These are phyloP conservation scores for Paulownia fortunei DNA, from an alignment of 257 asterid species.

Conservation along the genomic window DNA sequence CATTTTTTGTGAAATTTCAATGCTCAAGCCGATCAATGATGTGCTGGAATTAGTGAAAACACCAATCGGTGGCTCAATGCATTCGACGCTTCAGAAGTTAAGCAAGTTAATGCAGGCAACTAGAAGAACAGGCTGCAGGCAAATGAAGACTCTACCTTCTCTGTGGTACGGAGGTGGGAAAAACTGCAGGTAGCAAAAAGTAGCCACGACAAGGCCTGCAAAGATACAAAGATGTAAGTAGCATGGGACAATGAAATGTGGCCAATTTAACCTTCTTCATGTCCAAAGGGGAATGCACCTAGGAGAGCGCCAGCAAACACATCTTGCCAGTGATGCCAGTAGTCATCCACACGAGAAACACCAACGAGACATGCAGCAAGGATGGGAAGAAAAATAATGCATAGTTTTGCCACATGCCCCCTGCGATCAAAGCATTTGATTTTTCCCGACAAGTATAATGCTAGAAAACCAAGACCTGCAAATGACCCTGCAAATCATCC, in stretches of 20 bases:
- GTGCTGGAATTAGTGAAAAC: too few species aligned
- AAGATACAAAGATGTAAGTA: background rate
- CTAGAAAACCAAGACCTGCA: conserved; percentile 87
- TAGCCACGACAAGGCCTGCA: conserved; percentile 70
- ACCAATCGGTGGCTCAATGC: too few species aligned
- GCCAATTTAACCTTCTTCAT: background rate
- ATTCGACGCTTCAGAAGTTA: background rate
- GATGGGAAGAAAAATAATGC: conserved; percentile 74
- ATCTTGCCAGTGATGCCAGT: conserved; percentile 98
- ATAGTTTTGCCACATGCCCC: conserved; percentile 81
- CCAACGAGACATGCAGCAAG: conserved; percentile 82
- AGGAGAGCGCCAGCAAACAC: conserved; percentile 85
- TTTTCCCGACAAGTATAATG: conserved; percentile 77
- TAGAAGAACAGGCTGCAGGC: too few species aligned
- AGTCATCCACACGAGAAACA: conserved; percentile 92
- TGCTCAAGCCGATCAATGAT: background rate
- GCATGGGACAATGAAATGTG: background rate
- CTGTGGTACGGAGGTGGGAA: conserved; percentile 81
- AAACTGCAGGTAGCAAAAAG: conserved; percentile 84
- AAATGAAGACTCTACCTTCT: conserved; percentile 49
- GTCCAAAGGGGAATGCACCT: conserved; percentile 52
- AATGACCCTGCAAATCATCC: conserved; percentile 72
- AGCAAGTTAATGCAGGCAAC: background rate
- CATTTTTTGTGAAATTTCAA: background rate
- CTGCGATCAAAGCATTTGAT: conserved; percentile 74